Conservation (phyloP, 352 stramenopile species). For the Thalassiosira livingstoniorum region DNA sequence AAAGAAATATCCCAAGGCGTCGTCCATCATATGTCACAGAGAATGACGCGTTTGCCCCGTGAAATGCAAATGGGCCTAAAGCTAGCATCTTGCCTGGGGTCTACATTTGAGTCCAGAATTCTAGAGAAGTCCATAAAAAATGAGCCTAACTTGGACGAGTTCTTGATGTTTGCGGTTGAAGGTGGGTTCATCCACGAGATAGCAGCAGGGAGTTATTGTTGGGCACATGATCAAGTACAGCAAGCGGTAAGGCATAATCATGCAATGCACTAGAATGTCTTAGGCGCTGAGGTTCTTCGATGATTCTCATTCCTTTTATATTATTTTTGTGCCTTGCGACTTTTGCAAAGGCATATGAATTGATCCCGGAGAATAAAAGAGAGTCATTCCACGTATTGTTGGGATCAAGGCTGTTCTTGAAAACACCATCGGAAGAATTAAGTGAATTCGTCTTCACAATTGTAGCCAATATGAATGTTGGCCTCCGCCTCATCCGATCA, state of each 20-base stretch:
- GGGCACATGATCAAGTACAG: constrained; percentile 47
- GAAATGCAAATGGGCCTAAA: constrained; percentile 32
- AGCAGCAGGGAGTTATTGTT: constrained; percentile 1
- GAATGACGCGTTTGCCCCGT: constrained; percentile 21
- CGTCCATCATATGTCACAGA: constrained; percentile 26
- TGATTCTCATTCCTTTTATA: neutral
- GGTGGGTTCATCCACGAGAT: constrained; percentile 28
- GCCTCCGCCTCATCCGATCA: constrained; percentile 1
- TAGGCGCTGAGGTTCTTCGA: no score
- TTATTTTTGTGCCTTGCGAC: neutral
- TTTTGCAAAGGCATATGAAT: no score
- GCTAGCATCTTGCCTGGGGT: constrained; percentile 31
- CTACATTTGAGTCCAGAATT: constrained; percentile 19
- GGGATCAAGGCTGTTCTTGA: constrained; percentile 56
- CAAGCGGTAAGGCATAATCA: neutral
- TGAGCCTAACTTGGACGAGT: constrained; percentile 15
- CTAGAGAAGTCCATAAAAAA: constrained; percentile 23
- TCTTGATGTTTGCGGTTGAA: constrained; percentile 16
- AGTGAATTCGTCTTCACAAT: constrained; percentile 49
- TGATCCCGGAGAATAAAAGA: constrained; percentile 39
- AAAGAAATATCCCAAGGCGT: constrained; percentile 38
- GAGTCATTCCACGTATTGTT: constrained; percentile 65
- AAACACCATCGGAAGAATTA: constrained; percentile 33
- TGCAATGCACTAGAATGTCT: neutral
- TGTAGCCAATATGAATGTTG: constrained; percentile 35